Evolutionary conservation across 2,329 filamentous ascomycete genomes (phyloP), one percentile per base, ranked within the genome.

Genomic region (Trichothecium sympodiale): DNA sequence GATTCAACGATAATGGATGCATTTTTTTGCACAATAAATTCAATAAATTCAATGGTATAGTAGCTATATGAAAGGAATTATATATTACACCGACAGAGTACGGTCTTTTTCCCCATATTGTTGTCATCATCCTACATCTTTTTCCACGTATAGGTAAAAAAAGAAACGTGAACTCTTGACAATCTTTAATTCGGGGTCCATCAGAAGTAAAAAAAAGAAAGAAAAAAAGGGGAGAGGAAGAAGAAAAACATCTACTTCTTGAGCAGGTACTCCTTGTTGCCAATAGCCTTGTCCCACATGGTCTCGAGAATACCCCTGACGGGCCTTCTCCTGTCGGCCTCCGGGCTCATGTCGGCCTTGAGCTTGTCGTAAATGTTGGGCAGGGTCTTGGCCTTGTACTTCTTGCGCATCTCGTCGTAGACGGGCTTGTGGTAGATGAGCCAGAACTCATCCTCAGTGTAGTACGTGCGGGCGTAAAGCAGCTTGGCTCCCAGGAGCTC

Each of bases 391-490:
- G 69, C 69, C 9, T 57, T 52, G 46, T 70, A 74, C 46, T 69
- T 70, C 37, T 56, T 50, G 31, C 69, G 48, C 41, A 73, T 47
- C 15, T 45, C 49, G 27, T 68, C 59, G 42, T 73, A 71, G 59
- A 62, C 64, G 17, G 57, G 42, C 34, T 56, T 56, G 43, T 71
- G 60, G 41, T 70, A 73, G 40, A 68, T 63, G 15, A 54, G 48
- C 67, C 68, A 72, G 48, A 74, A 74, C 36, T 74, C 69, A 2
- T 60, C 54, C 45, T 69, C 62, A 14, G 56, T 61, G 46, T 70
- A 70, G 49, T 69, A 73, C 0, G 67, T 67, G 36, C 71, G 67
- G 5, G 69, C 68, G 45, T 74, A 74, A 6, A 74, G 47, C 60
- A 67, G 69, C 49, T 72, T 72, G 57, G 67, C 67, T 12, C 70